Evolutionary conservation across 2,329 filamentous ascomycete genomes (phyloP).

Genomic region (Diaporthe citriasiana): DNA sequence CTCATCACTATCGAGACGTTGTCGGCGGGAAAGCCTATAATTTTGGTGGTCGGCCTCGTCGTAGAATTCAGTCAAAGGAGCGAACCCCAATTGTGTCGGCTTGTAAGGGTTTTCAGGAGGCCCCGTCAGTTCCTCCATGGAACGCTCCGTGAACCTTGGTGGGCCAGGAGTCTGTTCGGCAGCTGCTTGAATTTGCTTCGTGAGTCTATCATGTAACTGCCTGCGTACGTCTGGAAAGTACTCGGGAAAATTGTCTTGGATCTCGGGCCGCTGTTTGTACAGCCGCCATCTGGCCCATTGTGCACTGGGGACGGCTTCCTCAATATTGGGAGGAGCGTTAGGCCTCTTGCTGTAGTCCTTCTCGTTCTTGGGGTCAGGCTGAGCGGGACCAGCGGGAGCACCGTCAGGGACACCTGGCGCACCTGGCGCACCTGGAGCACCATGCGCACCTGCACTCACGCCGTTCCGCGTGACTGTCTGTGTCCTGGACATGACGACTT

Average conservation of each 20-base stretch:
- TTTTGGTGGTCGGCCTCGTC: constrained; percentile 8
- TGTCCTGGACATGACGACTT: constrained; percentile 6
- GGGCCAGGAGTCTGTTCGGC: not conserved
- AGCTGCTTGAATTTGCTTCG: not conserved
- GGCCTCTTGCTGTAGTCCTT: constrained; percentile 24
- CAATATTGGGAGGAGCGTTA: constrained; percentile 27
- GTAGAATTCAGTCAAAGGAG: constrained; percentile 3
- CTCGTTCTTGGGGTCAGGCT: no score
- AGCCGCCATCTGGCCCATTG: constrained; percentile 39
- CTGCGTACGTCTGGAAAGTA: constrained; percentile 31
- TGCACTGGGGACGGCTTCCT: constrained; percentile 30
- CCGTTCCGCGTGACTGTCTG: not conserved
- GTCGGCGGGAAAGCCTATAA: constrained; percentile 13
- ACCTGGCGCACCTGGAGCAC: not conserved
- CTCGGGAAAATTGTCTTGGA: constrained; percentile 18
- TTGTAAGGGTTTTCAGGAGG: not conserved
- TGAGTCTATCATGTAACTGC: constrained; percentile 10
- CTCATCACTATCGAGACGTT: constrained; percentile 1
- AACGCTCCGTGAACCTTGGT: constrained; percentile 15
- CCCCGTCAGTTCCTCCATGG: constrained; percentile 24
- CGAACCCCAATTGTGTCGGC: constrained; percentile 31
- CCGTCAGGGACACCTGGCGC: not conserved
- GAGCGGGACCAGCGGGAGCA: not conserved
- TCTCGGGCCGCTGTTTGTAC: constrained; percentile 36
- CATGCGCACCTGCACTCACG: not conserved